A percentile compares a stretch with the other conserved stretches of the same genome.
These are phyloP conservation scores for Chalciporus sphaerocephalus DNA, from an alignment of 768 basidiomycete species.

Conservation along the genomic window DNA sequence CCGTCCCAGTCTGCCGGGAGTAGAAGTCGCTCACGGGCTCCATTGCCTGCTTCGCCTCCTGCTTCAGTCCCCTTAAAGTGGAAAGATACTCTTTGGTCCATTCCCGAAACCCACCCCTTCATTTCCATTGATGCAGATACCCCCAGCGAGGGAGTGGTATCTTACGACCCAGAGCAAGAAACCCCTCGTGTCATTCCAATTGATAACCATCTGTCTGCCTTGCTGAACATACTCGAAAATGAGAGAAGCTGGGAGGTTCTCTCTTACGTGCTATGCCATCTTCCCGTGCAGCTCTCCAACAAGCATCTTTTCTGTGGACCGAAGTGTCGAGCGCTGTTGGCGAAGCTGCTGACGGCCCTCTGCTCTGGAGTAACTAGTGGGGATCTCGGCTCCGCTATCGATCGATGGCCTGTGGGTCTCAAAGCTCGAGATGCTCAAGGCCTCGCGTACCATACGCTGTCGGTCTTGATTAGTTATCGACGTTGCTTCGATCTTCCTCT, in stretches of 20 bases:
- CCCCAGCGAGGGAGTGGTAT: conserved; percentile 62
- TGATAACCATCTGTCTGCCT: conserved; percentile 62
- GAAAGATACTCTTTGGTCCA: conserved; percentile 55
- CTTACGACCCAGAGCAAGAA: conserved; percentile 54
- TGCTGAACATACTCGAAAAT: conserved; percentile 63
- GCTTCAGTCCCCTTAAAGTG: conserved; percentile 31
- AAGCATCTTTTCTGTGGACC: conserved; percentile 97
- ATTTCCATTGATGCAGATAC: conserved; percentile 49
- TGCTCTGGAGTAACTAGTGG: conserved; percentile 62
- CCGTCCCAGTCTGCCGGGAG: conserved; percentile 47
- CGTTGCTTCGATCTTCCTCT: conserved; percentile 67
- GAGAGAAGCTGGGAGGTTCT: conserved; percentile 91
- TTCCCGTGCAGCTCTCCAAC: conserved; percentile 88
- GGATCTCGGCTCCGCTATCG: conserved; percentile 52
- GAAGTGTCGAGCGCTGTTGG: conserved; percentile 59
- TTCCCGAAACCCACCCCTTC: conserved; percentile 66
- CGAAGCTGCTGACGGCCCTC: conserved; percentile 58
- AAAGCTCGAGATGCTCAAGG: conserved; percentile 83
- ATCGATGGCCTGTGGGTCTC: conserved; percentile 55
- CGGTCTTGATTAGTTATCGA: conserved; percentile 84
- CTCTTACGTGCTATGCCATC: conserved; percentile 85
- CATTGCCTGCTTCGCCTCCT: conserved; percentile 29
- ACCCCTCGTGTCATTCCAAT: conserved; percentile 56
- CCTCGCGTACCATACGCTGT: conserved; percentile 80
- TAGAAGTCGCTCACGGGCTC: conserved; percentile 59